Conservation (phyloP, 2,329 filamentous ascomycete species). For the Ceratocystis cacaofunesta region DNA sequence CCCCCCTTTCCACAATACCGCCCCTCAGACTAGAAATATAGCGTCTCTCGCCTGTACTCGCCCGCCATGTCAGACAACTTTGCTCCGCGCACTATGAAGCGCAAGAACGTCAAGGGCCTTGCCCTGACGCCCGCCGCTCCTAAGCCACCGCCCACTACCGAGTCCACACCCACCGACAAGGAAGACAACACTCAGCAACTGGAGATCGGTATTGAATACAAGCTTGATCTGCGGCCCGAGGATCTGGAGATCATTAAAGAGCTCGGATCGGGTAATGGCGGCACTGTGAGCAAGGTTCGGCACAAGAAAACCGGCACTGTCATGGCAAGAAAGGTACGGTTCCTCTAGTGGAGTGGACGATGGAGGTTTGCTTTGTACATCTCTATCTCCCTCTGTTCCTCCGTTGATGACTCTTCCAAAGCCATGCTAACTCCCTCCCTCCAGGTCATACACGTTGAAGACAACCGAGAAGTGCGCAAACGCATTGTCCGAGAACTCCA, state of each 20-base stretch:
- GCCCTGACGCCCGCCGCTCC: conserved; percentile 68
- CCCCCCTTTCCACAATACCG: neutral
- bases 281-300: conserved; percentile 94
- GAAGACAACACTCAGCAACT: conserved; percentile 46
- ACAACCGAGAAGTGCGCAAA: conserved; percentile 91
- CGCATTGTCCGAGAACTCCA: conserved; percentile 93
- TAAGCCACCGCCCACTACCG: conserved; percentile 55
- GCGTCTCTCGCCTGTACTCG: neutral
- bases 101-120: conserved; percentile 96
- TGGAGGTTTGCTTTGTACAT: neutral
- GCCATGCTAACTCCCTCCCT: neutral
- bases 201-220: conserved; percentile 96
- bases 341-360: neutral
- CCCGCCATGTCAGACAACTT: conserved; percentile 45
- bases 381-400: neutral
- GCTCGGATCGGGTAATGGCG: conserved; percentile 87
- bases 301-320: conserved; percentile 87
- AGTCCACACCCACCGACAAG: conserved; percentile 52
- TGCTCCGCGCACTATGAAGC: conserved; percentile 74
- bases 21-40: neutral
- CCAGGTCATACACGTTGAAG: conserved; percentile 93
- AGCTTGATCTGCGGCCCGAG: conserved; percentile 77
- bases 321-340: conserved; percentile 89
- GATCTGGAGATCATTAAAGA: conserved; percentile 90
- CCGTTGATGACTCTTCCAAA: neutral